Evolutionary conservation across 2,329 filamentous ascomycete genomes (phyloP).

Genomic region (Chalaropsis thielavioides): DNA sequence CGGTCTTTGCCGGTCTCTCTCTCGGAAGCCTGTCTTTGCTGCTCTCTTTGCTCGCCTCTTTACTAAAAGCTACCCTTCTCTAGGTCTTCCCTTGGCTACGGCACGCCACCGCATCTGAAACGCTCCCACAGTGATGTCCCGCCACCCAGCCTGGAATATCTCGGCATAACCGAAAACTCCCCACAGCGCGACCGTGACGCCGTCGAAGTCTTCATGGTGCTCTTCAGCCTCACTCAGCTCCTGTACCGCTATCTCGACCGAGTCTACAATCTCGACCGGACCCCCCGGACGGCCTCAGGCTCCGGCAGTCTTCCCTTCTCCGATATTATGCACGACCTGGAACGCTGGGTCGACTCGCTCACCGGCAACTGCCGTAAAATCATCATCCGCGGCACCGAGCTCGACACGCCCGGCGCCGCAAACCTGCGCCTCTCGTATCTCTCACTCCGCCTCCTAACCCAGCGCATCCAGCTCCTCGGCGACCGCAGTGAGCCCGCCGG

Average conservation of each 20-base stretch:
- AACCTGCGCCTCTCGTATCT: slow-evolving; percentile 39
- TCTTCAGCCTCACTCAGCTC: slow-evolving; percentile 32
- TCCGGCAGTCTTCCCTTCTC: neutral
- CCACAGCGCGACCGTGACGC: slow-evolving; percentile 22
- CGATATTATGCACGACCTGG: slow-evolving; percentile 22
- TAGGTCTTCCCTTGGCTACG: slow-evolving; percentile 39
- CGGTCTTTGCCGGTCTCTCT: neutral
- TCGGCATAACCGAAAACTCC: slow-evolving; percentile 21
- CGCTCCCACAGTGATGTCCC: slow-evolving; percentile 35
- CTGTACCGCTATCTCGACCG: slow-evolving; percentile 24
- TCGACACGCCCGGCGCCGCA: slow-evolving; percentile 31
- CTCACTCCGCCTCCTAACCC: slow-evolving; percentile 32
- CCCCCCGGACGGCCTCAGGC: slow-evolving; percentile 19
- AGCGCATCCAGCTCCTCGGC: slow-evolving; percentile 30
- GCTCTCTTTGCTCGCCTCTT: neutral
- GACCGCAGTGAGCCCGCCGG: neutral
- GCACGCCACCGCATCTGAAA: slow-evolving; percentile 36
- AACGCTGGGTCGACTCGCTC: slow-evolving; percentile 33
- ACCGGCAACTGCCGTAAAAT: slow-evolving; percentile 27
- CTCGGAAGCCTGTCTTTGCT: neutral
- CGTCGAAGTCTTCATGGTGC: slow-evolving; percentile 30
- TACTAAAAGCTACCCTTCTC: neutral
- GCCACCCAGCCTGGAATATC: slow-evolving; percentile 26
- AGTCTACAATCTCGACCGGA: slow-evolving; percentile 22
- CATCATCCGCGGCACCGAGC: slow-evolving; percentile 29